Percentiles rank a stretch among this genome's conserved stretches.
phyloP scores from a whole-genome alignment of 2,329 filamentous ascomycete genomes.

The Epichloe hybrida region DNA sequence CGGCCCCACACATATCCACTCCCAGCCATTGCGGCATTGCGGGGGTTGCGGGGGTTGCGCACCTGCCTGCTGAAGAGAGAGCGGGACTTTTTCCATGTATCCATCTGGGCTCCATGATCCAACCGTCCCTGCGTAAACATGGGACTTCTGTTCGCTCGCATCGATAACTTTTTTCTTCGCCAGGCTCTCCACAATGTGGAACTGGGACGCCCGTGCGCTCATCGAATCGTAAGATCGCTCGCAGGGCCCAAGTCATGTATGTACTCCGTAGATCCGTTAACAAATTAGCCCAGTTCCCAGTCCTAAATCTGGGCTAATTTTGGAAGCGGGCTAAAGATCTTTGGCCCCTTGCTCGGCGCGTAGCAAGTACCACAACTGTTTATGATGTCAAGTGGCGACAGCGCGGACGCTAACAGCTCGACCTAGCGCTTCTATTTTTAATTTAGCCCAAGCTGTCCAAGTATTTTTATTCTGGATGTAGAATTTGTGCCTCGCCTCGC shows the following conservation, averaged over 20 bases:
- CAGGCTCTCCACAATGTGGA: neutral
- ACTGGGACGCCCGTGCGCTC: neutral
- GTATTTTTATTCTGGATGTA: neutral
- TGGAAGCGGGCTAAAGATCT: neutral
- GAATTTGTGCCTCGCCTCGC: neutral
- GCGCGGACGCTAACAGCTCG: neutral
- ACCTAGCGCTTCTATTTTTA: conserved; percentile 19
- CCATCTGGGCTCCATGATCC: too few species aligned
- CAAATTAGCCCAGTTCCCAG: conserved; percentile 8
- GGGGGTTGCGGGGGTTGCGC: too few species aligned
- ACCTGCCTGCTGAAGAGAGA: too few species aligned
- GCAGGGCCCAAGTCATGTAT: neutral
- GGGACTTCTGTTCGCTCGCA: too few species aligned
- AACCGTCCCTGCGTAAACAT: too few species aligned
- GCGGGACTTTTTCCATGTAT: too few species aligned
- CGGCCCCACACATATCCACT: neutral
- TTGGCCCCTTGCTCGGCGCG: conserved; percentile 7
- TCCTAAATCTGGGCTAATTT: conserved; percentile 9
- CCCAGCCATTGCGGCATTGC: too few species aligned
- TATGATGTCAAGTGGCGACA: neutral
- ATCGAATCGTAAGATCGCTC: conserved; percentile 1
- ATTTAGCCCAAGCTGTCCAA: conserved; percentile 16
- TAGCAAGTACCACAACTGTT: conserved; percentile 3
- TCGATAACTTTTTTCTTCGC: too few species aligned
- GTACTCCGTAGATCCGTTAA: neutral